phyloP scores from a whole-genome alignment of 768 basidiomycete species.

The Mycena rebaudengoi region DNA sequence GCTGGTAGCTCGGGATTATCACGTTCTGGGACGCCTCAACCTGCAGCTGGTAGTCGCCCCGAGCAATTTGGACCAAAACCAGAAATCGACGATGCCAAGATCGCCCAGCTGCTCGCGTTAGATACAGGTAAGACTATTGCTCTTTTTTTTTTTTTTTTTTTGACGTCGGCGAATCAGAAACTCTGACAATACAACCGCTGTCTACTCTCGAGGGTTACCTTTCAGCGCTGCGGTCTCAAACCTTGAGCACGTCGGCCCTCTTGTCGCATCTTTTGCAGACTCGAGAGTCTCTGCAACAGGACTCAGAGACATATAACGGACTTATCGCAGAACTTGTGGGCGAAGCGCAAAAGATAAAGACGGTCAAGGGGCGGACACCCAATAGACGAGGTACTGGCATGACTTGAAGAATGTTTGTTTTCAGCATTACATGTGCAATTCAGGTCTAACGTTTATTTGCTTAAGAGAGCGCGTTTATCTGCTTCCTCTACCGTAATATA shows the following conservation, averaged over 20 bases:
- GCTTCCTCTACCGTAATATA: no score
- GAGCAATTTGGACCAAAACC: conserved; percentile 80
- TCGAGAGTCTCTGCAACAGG: conserved; percentile 84
- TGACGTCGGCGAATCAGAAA: conserved; percentile 55
- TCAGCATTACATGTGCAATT: background rate
- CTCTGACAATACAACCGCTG: conserved; percentile 75
- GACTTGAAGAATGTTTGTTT: conserved; percentile 33
- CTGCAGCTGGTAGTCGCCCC: conserved; percentile 45
- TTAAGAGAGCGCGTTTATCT: no score
- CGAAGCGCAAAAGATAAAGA: conserved; percentile 87
- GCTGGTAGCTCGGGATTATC: conserved; percentile 46
- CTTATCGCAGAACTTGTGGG: conserved; percentile 92
- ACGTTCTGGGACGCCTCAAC: conserved; percentile 62
- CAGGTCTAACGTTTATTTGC: background rate
- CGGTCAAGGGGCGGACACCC: conserved; percentile 61
- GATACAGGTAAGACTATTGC: conserved; percentile 77
- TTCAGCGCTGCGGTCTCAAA: conserved; percentile 73
- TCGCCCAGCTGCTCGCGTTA: conserved; percentile 71
- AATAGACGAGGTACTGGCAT: conserved; percentile 60
- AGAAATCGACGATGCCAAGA: conserved; percentile 70
- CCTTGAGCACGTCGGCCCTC: conserved; percentile 75
- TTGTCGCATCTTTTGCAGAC: conserved; percentile 86
- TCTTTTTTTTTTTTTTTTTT: conserved; percentile 1
- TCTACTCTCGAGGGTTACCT: conserved; percentile 71
- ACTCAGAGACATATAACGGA: conserved; percentile 89